A percentile compares a stretch with the other conserved stretches of the same genome.
These are phyloP conservation scores for Saccharomyces hybrid DNA, from an alignment of 1,139 yeast species.

Conservation along the genomic window DNA sequence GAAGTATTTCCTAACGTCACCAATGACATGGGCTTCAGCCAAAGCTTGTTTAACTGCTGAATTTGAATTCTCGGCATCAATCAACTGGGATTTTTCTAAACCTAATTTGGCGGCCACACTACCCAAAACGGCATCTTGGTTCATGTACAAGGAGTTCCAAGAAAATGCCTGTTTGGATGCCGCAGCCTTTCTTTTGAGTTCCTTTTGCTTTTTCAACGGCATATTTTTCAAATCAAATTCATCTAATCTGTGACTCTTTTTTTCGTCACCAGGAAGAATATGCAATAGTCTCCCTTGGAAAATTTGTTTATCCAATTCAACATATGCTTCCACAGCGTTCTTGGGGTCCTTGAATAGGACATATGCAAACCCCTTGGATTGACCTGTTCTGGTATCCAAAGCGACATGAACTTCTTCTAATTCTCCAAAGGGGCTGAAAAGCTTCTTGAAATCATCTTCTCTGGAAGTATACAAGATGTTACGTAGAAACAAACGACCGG, in stretches of 20 bases:
- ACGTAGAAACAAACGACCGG: constrained; percentile 83
- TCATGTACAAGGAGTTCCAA: constrained; percentile 92
- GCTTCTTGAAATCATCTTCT: constrained; percentile 63
- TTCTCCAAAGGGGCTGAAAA: constrained; percentile 43
- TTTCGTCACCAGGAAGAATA: constrained; percentile 76
- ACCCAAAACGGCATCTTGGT: constrained; percentile 83
- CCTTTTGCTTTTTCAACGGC: constrained; percentile 86
- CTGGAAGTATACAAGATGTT: constrained; percentile 75
- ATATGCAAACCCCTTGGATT: constrained; percentile 90
- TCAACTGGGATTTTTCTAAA: constrained; percentile 67
- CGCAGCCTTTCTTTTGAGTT: constrained; percentile 70
- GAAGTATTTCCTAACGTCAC: constrained; percentile 81
- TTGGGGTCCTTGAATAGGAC: constrained; percentile 57
- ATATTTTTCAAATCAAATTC: constrained; percentile 85
- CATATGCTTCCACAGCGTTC: constrained; percentile 71
- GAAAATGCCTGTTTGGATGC: constrained; percentile 82
- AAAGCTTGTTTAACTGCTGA: constrained; percentile 96
- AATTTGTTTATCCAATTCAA: constrained; percentile 71
- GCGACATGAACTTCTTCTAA: constrained; percentile 84
- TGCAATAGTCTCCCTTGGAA: constrained; percentile 93
- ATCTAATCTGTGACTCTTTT: constrained; percentile 70
- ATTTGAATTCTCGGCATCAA: constrained; percentile 78
- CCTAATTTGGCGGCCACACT: constrained; percentile 85
- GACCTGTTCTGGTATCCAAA: constrained; percentile 79
- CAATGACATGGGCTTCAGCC: constrained; percentile 94